Conservation (phyloP, 768 basidiomycete species). For the Epithele typhae region DNA sequence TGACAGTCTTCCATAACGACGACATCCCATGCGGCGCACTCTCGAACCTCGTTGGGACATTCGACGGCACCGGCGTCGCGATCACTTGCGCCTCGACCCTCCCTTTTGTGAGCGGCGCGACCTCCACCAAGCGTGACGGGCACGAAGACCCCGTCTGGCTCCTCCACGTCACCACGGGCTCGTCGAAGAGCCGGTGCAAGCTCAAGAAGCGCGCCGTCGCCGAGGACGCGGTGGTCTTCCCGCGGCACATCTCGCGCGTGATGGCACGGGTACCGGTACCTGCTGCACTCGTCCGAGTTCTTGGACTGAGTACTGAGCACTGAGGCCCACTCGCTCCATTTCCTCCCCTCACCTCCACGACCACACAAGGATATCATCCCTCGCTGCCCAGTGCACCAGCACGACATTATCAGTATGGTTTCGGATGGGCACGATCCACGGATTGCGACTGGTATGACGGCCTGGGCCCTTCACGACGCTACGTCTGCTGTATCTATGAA, state of each 20-base stretch:
- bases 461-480: too few relatives aligned
- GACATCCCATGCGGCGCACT: constrained; percentile 25
- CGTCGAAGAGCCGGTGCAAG: constrained; percentile 10
- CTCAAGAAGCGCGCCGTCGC: constrained; percentile 7
- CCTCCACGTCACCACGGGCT: background rate
- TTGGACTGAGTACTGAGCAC: background rate
- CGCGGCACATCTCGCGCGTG: constrained; percentile 16
- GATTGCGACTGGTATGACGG: too few relatives aligned
- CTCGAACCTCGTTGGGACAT: constrained; percentile 19
- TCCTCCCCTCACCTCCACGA: too few relatives aligned
- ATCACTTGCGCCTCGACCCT: constrained; percentile 10
- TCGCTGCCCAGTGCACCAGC: too few relatives aligned
- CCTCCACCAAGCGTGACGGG: constrained; percentile 2
- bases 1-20: constrained; percentile 27
- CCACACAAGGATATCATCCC: too few relatives aligned
- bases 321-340: background rate
- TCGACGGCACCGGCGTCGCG: constrained; percentile 9
- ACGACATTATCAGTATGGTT: too few relatives aligned
- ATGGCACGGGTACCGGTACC: constrained; percentile 16
- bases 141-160: background rate
- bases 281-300: constrained; percentile 4
- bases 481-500: too few relatives aligned
- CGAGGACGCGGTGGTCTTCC: background rate
- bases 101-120: constrained; percentile 13
- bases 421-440: too few relatives aligned